Evolutionary conservation across 176 grass and related monocot species (phyloP), one percentile per base, ranked within the genome.

Genomic region (Carex littledalei): DNA sequence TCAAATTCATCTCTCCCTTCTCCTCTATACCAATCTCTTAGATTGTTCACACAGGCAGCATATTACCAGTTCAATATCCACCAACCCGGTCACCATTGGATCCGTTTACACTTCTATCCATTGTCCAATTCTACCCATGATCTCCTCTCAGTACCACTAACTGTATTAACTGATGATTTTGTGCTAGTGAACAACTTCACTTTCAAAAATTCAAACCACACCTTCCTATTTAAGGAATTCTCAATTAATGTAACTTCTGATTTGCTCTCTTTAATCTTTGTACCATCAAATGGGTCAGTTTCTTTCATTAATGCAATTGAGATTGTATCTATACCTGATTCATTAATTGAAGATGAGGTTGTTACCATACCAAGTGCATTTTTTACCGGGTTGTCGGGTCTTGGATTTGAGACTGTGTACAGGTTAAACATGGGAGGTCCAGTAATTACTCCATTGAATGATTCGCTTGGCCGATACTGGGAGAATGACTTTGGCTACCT

Each of bases 281-380:
- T 98, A 84, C 95, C 95, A 1, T 72, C 83, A 50, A 89, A 86
- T 47, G 92, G 85, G 58, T 89, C 81, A 8, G 73, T 90, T 63
- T 84, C 92, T 34, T 98, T 98, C 11, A 37, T 98, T 29, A 98
- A 92, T 75, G 95, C 89, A 3, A 92, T 98, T 21, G 92, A 98
- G 68, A 91, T 98, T 59, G 69, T 98, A 50, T 98, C 93, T 2
- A 88, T 90, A 56, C 95, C 95, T 85, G 91, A 95, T 73, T 45
- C 81, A 54, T 88, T 95, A 16, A 92, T 98, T 67, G 83, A 85
- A 3, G 85, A 95, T 88, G 88, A 92, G 0, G 95, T 70, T 0
- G 85, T 85, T n/a, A 35, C 43, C 2, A 26, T 95, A 64, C 90
- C 92, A 8, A 66, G 75, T 21, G 91, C 86, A 14, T 91, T 90